Conservation (phyloP, 176 grass and related monocot species). For the Oryza glaberrima region DNA sequence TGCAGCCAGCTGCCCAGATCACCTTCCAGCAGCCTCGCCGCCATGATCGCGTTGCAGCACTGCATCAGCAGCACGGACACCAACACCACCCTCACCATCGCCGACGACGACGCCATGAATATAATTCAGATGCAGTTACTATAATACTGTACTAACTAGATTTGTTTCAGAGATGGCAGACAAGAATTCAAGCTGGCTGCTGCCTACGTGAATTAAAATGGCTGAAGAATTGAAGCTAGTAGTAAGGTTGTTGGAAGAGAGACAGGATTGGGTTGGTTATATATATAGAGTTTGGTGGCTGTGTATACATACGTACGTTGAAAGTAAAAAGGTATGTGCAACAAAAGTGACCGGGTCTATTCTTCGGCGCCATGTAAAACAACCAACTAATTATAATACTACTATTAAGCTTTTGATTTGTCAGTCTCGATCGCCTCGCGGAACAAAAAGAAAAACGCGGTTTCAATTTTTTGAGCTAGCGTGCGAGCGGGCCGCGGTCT, state of each 20-base stretch:
- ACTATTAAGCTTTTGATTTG: background rate
- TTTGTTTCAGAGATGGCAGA: background rate
- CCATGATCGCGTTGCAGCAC: constrained; percentile 12
- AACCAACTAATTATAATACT: background rate
- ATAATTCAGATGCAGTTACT: background rate
- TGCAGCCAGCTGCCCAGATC: background rate
- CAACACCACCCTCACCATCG: background rate
- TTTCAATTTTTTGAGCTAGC: background rate
- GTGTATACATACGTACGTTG: background rate
- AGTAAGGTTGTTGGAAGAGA: background rate
- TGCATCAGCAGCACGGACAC: constrained; percentile 28
- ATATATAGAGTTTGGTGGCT: background rate
- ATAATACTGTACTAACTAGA: background rate
- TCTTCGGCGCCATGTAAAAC: background rate
- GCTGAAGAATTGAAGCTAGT: no score
- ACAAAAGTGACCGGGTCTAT: background rate
- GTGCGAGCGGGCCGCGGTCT: background rate
- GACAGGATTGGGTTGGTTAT: background rate
- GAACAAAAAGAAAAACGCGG: background rate
- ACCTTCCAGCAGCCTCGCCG: constrained; percentile 10
- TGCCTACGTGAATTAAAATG: no score
- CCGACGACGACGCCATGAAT: no score
- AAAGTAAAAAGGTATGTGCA: background rate
- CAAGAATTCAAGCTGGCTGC: background rate
- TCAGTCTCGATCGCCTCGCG: background rate